phyloP scores from a whole-genome alignment of 441 rosid genomes.

The Populus hybrid region DNA sequence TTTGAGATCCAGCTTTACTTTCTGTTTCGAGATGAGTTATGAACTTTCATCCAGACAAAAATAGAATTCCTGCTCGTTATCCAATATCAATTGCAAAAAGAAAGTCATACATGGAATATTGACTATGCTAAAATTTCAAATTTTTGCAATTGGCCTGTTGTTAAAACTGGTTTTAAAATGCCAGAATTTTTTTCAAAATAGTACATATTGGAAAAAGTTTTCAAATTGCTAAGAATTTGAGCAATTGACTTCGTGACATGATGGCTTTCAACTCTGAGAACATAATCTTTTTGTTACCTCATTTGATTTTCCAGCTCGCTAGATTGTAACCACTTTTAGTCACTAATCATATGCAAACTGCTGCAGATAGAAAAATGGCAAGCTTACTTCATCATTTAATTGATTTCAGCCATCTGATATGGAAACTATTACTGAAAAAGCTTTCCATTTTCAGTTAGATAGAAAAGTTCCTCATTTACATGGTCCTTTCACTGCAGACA shows the following conservation, averaged over 20 bases:
- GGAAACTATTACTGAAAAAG: not conserved
- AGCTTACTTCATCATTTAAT: not conserved
- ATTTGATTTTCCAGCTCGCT: not conserved
- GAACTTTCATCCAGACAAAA: not conserved
- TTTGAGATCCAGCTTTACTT: not conserved
- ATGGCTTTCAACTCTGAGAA: not conserved
- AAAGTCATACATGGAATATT: slow-evolving; percentile 4
- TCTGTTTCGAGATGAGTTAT: slow-evolving; percentile 6
- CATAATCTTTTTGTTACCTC: not conserved
- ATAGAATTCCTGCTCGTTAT: not conserved
- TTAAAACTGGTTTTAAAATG: not conserved
- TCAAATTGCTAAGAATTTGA: not conserved
- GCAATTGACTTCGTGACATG: not conserved
- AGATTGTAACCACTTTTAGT: not conserved
- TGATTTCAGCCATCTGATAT: not conserved
- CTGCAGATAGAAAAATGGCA: not conserved
- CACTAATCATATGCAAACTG: not conserved
- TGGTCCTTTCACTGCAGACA: slow-evolving; percentile 4
- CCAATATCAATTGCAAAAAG: not conserved
- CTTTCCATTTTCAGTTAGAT: not conserved
- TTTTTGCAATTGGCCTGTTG: not conserved
- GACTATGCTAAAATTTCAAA: not conserved
- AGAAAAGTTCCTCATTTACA: not conserved
- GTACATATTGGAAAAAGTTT: not conserved
- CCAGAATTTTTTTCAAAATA: not conserved